phyloP scores from a whole-genome alignment of 2,329 filamentous ascomycete species.

The Beauveria brongniartii region DNA sequence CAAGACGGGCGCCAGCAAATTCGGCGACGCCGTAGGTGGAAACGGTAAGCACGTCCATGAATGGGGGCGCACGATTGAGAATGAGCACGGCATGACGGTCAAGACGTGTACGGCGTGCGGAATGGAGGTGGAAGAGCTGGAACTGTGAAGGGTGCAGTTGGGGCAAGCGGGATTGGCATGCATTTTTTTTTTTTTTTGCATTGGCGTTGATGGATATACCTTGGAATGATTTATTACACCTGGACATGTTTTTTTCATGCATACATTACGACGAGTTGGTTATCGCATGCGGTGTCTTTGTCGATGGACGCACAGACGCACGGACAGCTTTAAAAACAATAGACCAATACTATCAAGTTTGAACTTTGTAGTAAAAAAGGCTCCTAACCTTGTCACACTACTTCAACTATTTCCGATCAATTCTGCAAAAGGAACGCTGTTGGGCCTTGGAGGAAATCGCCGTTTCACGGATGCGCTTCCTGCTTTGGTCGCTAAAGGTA shows the following conservation, averaged over 20 bases:
- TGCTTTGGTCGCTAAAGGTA: too few species aligned
- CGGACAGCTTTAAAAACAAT: background rate
- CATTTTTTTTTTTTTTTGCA: background rate
- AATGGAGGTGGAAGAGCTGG: constrained; percentile 71
- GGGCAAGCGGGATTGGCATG: background rate
- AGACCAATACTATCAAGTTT: too few species aligned
- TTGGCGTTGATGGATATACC: constrained; percentile 5
- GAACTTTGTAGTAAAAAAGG: too few species aligned
- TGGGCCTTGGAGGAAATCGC: too few species aligned
- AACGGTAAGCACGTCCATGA: constrained; percentile 77
- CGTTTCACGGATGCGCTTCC: too few species aligned
- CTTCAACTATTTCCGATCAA: too few species aligned
- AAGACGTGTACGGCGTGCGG: constrained; percentile 73
- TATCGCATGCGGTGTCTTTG: too few species aligned
- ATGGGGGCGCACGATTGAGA: constrained; percentile 66
- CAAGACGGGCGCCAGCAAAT: constrained; percentile 45
- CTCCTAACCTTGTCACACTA: too few species aligned
- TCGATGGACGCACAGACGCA: too few species aligned
- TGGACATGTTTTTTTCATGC: background rate
- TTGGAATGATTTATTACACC: background rate
- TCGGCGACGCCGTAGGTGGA: constrained; percentile 67
- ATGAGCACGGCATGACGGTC: constrained; percentile 63
- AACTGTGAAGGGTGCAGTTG: constrained; percentile 38
- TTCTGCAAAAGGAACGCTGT: too few species aligned
- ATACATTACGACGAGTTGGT: background rate